Evolutionary conservation across 1,139 yeast genomes (phyloP).

Genomic region (Taiozyma sp.): DNA sequence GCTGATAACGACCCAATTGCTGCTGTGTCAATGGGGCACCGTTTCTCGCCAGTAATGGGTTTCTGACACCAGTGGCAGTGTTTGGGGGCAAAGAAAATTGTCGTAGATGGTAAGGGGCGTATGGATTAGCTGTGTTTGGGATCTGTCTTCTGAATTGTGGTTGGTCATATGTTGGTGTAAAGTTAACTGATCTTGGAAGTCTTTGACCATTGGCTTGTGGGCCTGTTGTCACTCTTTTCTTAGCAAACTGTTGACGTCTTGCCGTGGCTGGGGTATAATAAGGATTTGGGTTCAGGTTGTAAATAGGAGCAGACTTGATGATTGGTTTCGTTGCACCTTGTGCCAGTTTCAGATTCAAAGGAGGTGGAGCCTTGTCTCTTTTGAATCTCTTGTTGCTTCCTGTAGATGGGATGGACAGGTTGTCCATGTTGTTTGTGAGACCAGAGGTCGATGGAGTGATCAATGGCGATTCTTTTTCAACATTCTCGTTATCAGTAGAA

Average conservation of each 20-base stretch:
- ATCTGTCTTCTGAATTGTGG: neutral
- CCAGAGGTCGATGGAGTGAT: slow-evolving; percentile 12
- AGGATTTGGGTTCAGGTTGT: slow-evolving; percentile 13
- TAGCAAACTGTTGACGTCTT: slow-evolving; percentile 11
- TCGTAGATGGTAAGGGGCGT: neutral
- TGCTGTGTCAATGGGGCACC: slow-evolving; percentile 16
- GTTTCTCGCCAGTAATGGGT: slow-evolving; percentile 9
- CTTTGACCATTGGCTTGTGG: neutral
- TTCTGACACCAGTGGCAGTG: slow-evolving; percentile 17
- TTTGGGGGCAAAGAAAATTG: slow-evolving; percentile 7
- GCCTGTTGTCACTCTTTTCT: neutral
- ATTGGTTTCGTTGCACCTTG: slow-evolving; percentile 26
- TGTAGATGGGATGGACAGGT: slow-evolving; percentile 26
- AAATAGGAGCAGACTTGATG: slow-evolving; percentile 43
- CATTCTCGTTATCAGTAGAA: slow-evolving; percentile 2
- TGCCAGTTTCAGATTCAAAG: slow-evolving; percentile 29
- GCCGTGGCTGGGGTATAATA: slow-evolving; percentile 14
- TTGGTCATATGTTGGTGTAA: neutral
- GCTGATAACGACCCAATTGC: slow-evolving; percentile 20
- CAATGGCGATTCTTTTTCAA: neutral
- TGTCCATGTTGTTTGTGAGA: slow-evolving; percentile 21
- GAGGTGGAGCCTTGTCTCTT: slow-evolving; percentile 42
- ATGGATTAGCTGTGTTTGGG: neutral
- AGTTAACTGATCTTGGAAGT: neutral
- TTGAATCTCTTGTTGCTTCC: slow-evolving; percentile 33